A percentile compares a stretch with the other conserved stretches of the same genome.
phyloP scores from a whole-genome alignment of 2,329 filamentous ascomycete species.

The Sodiomyces alkalinus region DNA sequence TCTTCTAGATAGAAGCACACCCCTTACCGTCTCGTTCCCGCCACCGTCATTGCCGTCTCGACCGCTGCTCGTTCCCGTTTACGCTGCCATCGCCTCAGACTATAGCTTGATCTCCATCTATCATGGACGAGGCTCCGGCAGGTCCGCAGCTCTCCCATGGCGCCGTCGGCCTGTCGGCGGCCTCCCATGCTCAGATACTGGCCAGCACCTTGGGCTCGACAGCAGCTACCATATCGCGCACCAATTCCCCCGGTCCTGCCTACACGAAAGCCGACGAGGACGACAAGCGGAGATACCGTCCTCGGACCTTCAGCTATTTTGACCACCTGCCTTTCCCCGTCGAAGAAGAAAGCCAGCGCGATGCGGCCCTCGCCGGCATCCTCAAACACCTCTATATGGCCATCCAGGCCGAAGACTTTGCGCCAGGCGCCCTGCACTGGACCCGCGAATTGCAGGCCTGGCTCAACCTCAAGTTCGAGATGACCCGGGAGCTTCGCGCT shows the following conservation, averaged over 20 bases:
- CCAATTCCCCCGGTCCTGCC: slow-evolving; percentile 64
- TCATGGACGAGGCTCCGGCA: slow-evolving; percentile 18
- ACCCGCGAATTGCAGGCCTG: slow-evolving; percentile 90
- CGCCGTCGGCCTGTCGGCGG: slow-evolving; percentile 13
- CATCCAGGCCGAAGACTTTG: slow-evolving; percentile 84
- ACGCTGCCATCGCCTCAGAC: no score
- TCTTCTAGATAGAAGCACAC: no score
- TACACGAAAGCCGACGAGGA: slow-evolving; percentile 33
- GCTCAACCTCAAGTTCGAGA: slow-evolving; percentile 95
- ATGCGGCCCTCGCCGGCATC: slow-evolving; percentile 70
- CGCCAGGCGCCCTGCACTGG: slow-evolving; percentile 89
- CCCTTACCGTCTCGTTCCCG: no score
- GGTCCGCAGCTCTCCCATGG: slow-evolving; percentile 20
- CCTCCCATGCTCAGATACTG: slow-evolving; percentile 21
- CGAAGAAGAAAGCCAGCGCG: slow-evolving; percentile 64
- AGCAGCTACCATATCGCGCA: slow-evolving; percentile 62
- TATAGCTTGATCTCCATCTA: neutral
- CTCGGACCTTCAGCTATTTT: slow-evolving; percentile 88
- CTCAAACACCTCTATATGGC: slow-evolving; percentile 88
- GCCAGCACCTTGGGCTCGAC: slow-evolving; percentile 21
- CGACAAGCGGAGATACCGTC: slow-evolving; percentile 55
- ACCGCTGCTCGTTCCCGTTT: no score
- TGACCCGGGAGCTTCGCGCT: slow-evolving; percentile 68
- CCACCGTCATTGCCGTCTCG: no score
- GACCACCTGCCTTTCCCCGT: slow-evolving; percentile 76